Base-by-base conservation (phyloP, 2,329 filamentous ascomycete genomes). In the Aspergillus terreus region DNA sequence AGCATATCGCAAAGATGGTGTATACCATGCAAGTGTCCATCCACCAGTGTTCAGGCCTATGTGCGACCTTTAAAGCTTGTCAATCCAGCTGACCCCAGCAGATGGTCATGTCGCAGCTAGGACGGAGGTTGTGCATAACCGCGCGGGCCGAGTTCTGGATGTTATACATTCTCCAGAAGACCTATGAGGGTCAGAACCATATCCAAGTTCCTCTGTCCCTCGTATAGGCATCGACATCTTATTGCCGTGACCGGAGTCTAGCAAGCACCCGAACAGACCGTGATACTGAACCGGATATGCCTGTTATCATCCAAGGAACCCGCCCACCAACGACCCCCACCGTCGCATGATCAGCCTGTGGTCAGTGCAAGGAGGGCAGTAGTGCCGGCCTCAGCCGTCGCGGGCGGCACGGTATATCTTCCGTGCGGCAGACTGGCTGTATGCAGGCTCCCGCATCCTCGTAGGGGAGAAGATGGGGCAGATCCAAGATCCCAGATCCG, bases 311-410 rank as follows among this genome's bases (percentile, higher is more conserved):
- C 5, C 23, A 23, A 23, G 23, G 23, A 23, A 23, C 23, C 6
- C 6, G 23, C 23, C 4, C 23, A 23, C 23, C 15, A 17, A 17
- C 11, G 35, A 14, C 14, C 3, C 35, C 2, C 1, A 17, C 35
- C 40, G 40, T 42, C 40, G 15, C 15, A 17, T 42, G 40, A 42
- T 42, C 40, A 42, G 17, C 40, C 6, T 23, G 40, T 49, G 47
- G 47, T 17, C 40, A 40, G 47, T 44, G 47, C 35, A 38, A 38
- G 35, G 35, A 38, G 35, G 35, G 35, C 35, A 38, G 35, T 38
- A 51, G 49, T 46, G 49, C 49, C 44, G 43, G 49, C 27, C 44
- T 51, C 25, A 51, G 41, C 36, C 36, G 49, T 42, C 1, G 43
- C 25, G 49, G 44, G 21, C 32, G 41, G 36, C 33, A 49, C 40